Conservation (phyloP, 2,329 filamentous ascomycete genomes). For the Colletotrichum liaoningense region DNA sequence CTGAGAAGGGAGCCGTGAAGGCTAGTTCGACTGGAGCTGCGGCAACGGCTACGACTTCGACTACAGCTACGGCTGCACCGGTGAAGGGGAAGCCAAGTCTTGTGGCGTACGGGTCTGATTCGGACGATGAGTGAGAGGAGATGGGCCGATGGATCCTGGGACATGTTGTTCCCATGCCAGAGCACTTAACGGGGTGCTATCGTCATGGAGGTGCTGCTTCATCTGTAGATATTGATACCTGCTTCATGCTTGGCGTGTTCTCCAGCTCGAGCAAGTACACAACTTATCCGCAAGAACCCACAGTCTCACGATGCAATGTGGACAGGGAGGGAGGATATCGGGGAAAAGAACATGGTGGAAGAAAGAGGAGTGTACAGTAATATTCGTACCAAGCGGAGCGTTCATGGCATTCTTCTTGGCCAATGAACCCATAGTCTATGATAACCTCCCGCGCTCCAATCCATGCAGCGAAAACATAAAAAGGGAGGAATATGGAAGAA, state of each 20-base stretch:
- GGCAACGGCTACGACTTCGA: too few relatives aligned
- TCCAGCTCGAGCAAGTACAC: not conserved
- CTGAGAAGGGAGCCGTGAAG: constrained; percentile 2
- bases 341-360: not conserved
- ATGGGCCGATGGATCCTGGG: not conserved
- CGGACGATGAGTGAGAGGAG: constrained; percentile 49
- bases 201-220: too few relatives aligned
- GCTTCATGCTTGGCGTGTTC: too few relatives aligned
- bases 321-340: not conserved
- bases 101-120: constrained; percentile 69
- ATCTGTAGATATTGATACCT: too few relatives aligned
- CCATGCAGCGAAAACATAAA: constrained; percentile 4
- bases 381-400: constrained; percentile 24
- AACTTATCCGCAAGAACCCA: not conserved
- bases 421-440: constrained; percentile 14
- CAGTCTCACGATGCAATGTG: not conserved
- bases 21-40: not conserved
- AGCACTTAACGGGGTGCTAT: too few relatives aligned
- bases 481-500: too few relatives aligned
- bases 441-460: constrained; percentile 15
- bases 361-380: constrained; percentile 28
- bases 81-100: constrained; percentile 51
- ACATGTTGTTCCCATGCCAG: not conserved
- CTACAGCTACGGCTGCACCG: not conserved
- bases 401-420: not conserved